Percentiles rank a stretch among this genome's conserved stretches.
These are phyloP conservation scores for Phytophthora hibernalis DNA, from an alignment of 352 stramenopile genomes.

Conservation along the genomic window DNA sequence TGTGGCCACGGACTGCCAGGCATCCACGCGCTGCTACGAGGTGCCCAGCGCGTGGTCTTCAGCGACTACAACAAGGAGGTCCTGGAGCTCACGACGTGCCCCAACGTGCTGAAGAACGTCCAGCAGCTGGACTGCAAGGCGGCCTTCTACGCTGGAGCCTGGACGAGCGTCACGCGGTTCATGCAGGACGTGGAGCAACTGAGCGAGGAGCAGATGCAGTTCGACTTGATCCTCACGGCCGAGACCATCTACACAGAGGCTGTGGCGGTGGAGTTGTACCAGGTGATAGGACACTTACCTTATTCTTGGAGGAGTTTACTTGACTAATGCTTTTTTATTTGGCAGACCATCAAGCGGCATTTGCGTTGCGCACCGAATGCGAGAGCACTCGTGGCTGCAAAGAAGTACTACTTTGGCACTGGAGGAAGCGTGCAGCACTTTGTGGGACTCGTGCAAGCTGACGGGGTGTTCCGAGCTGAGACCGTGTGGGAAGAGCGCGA, in stretches of 20 bases:
- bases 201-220: conserved; percentile 49
- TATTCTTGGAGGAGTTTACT: not conserved
- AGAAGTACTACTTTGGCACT: conserved; percentile 91
- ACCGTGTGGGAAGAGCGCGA: conserved; percentile 79
- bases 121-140: conserved; percentile 42
- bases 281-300: conserved; percentile 41
- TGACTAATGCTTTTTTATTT: not conserved
- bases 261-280: conserved; percentile 71
- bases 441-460: conserved; percentile 54
- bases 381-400: conserved; percentile 76
- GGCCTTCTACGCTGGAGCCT: conserved; percentile 82
- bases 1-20: conserved; percentile 83
- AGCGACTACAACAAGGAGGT: conserved; percentile 92
- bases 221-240: conserved; percentile 82
- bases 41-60: conserved; percentile 73
- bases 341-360: conserved; percentile 82
- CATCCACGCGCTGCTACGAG: conserved; percentile 76
- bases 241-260: conserved; percentile 89
- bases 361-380: conserved; percentile 49
- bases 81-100: conserved; percentile 84
- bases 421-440: conserved; percentile 91
- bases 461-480: conserved; percentile 58
- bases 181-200: conserved; percentile 52
- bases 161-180: conserved; percentile 63
- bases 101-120: conserved; percentile 74